phyloP scores from a whole-genome alignment of 1,139 yeast genomes.

The Eremothecium coryli region DNA sequence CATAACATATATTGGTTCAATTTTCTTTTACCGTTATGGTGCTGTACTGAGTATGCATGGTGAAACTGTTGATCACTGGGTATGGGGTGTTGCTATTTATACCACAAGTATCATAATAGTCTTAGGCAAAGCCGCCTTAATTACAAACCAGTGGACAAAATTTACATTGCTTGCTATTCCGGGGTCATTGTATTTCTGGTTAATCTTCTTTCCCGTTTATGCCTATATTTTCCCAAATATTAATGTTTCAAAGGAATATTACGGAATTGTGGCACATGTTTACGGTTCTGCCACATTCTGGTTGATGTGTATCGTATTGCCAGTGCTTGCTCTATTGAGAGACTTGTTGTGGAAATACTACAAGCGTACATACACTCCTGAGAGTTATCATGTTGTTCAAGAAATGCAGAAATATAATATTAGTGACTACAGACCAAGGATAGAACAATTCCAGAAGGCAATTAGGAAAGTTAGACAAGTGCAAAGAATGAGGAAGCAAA shows the following conservation, averaged over 20 bases:
- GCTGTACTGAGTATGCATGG: slow-evolving; percentile 56
- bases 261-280: slow-evolving; percentile 67
- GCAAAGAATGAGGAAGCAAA: slow-evolving; percentile 93
- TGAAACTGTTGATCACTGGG: slow-evolving; percentile 78
- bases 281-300: slow-evolving; percentile 78
- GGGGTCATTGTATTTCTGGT: slow-evolving; percentile 82
- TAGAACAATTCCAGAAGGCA: slow-evolving; percentile 95
- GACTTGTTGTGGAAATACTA: slow-evolving; percentile 93
- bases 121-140: slow-evolving; percentile 87
- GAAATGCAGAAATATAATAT: slow-evolving; percentile 94
- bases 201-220: slow-evolving; percentile 78
- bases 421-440: slow-evolving; percentile 87
- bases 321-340: slow-evolving; percentile 68
- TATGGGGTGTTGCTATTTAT: slow-evolving; percentile 87
- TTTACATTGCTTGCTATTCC: slow-evolving; percentile 88
- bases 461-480: slow-evolving; percentile 96
- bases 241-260: slow-evolving; percentile 74
- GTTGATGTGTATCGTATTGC: slow-evolving; percentile 70
- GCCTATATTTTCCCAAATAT: slow-evolving; percentile 77
- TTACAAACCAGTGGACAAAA: slow-evolving; percentile 92
- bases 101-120: slow-evolving; percentile 85
- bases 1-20: slow-evolving; percentile 65
- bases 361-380: slow-evolving; percentile 85
- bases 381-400: slow-evolving; percentile 88
- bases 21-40: slow-evolving; percentile 61